Evolutionary conservation across 2,329 filamentous ascomycete genomes (phyloP), one percentile per base, ranked within the genome.

Genomic region (Colletotrichum cuscutae): DNA sequence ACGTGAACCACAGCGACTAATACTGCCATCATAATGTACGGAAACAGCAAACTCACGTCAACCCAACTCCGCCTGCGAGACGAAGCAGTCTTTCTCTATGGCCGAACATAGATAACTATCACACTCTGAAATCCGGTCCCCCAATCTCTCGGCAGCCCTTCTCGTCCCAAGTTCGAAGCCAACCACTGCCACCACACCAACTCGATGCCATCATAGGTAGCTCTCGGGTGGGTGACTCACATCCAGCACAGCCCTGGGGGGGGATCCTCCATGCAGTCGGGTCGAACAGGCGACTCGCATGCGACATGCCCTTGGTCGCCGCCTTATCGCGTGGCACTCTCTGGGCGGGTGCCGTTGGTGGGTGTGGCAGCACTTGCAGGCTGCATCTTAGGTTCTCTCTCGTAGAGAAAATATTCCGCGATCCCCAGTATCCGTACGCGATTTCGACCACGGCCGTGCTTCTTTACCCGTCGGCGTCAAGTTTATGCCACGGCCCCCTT

Each of bases 261-360:
- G 26, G 56, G 53, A 64, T 69, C 53, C 62, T 64, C 59, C 68
- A 66, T 72, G 62, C 62, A 58, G 28, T 64, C 58, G 71, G 68
- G 62, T 73, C 58, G 57, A 57, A 65, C 56, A 71, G 60, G 61
- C 71, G 66, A 71, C 60, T 71, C 66, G 66, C 61, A 42, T 26
- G 42, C 65, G 26, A 24, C 58, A 59, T 54, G 61, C 68, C 61
- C 68, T 67, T 53, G 62, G 58, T 35, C 35, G 24, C 63, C 61
- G 60, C 58, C 71, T 72, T 73, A 68, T 73, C 62, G 71, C 71
- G 71, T 73, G 71, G 71, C 71, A 72, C 62, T 37, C 59, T 66
- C 62, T 71, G 37, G 54, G 63, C 58, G 57, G 19, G 19, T 61
- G 56, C 46, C 28, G 61, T 35, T 30, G 42, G 42, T 46, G 35